These are phyloP conservation scores for Microdochium paspali DNA, from an alignment of 2,329 filamentous ascomycete genomes.

Conservation along the genomic window DNA sequence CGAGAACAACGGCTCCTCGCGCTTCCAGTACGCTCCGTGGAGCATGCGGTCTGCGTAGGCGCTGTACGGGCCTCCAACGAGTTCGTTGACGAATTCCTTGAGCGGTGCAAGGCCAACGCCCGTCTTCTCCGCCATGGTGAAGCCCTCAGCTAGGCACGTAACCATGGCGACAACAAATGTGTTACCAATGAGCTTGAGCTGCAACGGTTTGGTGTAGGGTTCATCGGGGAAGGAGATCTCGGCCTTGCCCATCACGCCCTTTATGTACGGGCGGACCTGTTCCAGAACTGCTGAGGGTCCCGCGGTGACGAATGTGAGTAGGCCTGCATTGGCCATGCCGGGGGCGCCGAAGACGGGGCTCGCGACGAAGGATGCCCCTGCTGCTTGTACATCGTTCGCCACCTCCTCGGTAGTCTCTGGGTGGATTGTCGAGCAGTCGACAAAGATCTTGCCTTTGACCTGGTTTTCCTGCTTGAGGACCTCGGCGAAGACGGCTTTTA, in stretches of 20 bases:
- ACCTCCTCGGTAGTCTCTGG: conserved; percentile 67
- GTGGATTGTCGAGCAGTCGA: conserved; percentile 84
- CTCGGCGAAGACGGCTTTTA: conserved; percentile 50
- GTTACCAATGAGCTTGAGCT: conserved; percentile 78
- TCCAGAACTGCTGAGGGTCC: conserved; percentile 46
- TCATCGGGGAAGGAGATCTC: conserved; percentile 35
- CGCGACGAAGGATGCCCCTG: conserved; percentile 66
- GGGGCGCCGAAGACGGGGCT: conserved; percentile 58
- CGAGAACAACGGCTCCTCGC: conserved; percentile 71
- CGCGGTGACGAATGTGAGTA: conserved; percentile 57
- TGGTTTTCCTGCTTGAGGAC: conserved; percentile 36
- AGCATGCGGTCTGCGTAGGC: conserved; percentile 69
- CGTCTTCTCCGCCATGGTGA: conserved; percentile 70
- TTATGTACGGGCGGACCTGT: conserved; percentile 55
- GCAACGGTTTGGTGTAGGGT: conserved; percentile 43
- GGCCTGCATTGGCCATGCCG: conserved; percentile 52
- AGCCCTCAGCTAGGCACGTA: conserved; percentile 67
- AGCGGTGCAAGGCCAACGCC: conserved; percentile 64
- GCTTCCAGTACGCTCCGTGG: conserved; percentile 65
- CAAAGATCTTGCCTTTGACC: conserved; percentile 64
- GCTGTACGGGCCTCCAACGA: conserved; percentile 69
- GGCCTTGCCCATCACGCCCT: conserved; percentile 55
- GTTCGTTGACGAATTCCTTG: conserved; percentile 59
- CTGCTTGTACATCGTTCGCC: conserved; percentile 43
- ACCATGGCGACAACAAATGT: conserved; percentile 79